Conservation (phyloP, 768 basidiomycete genomes). For the Tulasnella sp. region DNA sequence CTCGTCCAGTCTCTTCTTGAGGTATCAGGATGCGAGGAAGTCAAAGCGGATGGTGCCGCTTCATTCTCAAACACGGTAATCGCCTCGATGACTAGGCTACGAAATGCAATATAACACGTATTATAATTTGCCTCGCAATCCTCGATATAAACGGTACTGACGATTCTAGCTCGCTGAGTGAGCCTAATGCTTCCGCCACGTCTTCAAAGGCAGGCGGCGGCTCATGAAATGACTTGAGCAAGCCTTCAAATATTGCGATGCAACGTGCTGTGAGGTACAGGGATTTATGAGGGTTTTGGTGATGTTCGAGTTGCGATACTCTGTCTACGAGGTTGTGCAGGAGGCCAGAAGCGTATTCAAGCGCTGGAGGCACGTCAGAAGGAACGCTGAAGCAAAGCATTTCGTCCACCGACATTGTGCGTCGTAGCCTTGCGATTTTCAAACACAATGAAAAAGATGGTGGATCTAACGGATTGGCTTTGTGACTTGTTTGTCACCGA, state of each 20-base stretch:
- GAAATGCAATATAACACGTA: not conserved
- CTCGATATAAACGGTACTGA: not conserved
- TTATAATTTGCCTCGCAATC: not conserved
- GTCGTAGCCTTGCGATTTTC: too few species aligned
- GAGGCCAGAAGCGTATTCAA: not conserved
- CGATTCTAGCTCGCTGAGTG: not conserved
- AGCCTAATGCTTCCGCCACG: not conserved
- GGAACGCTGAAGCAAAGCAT: not conserved
- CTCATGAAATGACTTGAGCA: not conserved
- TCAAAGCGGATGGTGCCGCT: not conserved
- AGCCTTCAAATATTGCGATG: not conserved
- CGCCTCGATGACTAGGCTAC: not conserved
- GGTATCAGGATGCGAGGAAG: too few species aligned
- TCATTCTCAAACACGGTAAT: not conserved
- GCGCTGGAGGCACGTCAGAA: not conserved
- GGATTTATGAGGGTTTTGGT: not conserved
- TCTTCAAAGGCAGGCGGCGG: not conserved
- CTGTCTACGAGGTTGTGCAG: not conserved
- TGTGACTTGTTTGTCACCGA: too few species aligned
- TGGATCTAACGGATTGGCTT: too few species aligned
- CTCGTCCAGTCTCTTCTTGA: not conserved
- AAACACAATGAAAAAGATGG: too few species aligned
- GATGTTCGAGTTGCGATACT: not conserved
- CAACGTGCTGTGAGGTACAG: not conserved
- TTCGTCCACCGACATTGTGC: too few species aligned